Base-by-base conservation (phyloP, 768 basidiomycete genomes). In the Boletus subparvulus region DNA sequence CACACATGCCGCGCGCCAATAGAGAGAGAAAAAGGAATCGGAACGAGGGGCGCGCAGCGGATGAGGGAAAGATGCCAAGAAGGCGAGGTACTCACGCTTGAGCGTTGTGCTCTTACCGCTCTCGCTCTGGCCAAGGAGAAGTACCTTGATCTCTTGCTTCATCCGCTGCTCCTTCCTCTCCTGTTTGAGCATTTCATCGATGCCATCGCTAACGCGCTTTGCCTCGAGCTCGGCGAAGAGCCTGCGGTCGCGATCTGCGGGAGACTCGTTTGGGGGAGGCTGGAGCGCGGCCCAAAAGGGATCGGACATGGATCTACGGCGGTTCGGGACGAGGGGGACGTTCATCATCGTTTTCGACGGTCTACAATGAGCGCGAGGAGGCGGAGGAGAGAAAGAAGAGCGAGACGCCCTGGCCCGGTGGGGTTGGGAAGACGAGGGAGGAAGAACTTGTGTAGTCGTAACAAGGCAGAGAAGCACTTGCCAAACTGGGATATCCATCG, bases 71-170 rank as follows among this genome's bases (percentile, higher is more conserved):
- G 35, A 45, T 35, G 39, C 21, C 13, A 14, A 41, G 48, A 12
- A 45, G 36, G 55, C 36, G 39, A 51, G 46, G 54, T 49, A 85
- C 90, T 83, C 78, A 92, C 90, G 90, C 77, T 92, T 92, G 64
- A 92, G 78, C 9, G 90, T 90, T 10, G 91, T 93, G 68, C 88
- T 90, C 78, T 92, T 93, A 40, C 90, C 91, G 65, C 88, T 91
- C 79, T 92, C 90, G 59, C 90, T 92, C 80, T 93, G 91, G 50
- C 91, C 91, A 41, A 93, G 83, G 58, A 93, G 78, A 52, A 93
- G 77, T 50, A 93, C 83, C 67, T 86, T 87, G 71, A 92, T 83
- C 66, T 85, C 83, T 61, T 83, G 78, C 60, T 80, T 83, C 39
- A 72, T 69, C 70, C 80, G 85, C 73, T 80, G 85, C 60, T 87